phyloP scores from a whole-genome alignment of 192 early-diverging fungal species.

The Kappamyces sp. region DNA sequence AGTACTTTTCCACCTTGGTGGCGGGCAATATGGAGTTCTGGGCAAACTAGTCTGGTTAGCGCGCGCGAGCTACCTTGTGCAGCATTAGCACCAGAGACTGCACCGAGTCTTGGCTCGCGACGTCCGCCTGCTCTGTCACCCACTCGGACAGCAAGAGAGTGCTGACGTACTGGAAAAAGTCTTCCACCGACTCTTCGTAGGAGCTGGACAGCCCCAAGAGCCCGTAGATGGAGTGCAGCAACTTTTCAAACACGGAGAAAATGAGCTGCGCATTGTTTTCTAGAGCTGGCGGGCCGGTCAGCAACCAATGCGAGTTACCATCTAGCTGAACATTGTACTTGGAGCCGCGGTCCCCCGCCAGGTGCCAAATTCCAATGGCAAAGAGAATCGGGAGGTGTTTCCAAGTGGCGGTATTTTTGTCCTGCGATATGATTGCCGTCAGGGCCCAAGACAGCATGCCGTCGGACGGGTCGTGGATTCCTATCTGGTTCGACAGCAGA shows the following conservation, averaged over 20 bases:
- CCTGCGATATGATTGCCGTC: background rate
- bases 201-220: background rate
- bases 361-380: conserved; percentile 16
- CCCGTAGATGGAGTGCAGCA: background rate
- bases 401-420: conserved; percentile 10
- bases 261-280: conserved; percentile 13
- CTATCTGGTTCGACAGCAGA: conserved; percentile 11
- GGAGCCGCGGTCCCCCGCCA: conserved; percentile 20
- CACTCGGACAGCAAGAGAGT: conserved; percentile 7
- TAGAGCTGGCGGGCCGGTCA: background rate
- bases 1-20: background rate
- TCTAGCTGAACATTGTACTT: conserved; percentile 24
- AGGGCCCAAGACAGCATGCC: conserved; percentile 15
- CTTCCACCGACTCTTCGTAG: background rate
- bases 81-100: background rate
- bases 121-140: conserved; percentile 3
- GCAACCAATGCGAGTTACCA: conserved; percentile 11
- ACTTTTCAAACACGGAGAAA: background rate
- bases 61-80: background rate
- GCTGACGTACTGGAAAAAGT: background rate
- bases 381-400: conserved; percentile 20
- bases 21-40: background rate
- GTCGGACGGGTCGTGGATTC: background rate
- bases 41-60: conserved; percentile 1
- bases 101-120: background rate